Base-by-base conservation (phyloP, 805 yeast species). In the Candida maesae region DNA sequence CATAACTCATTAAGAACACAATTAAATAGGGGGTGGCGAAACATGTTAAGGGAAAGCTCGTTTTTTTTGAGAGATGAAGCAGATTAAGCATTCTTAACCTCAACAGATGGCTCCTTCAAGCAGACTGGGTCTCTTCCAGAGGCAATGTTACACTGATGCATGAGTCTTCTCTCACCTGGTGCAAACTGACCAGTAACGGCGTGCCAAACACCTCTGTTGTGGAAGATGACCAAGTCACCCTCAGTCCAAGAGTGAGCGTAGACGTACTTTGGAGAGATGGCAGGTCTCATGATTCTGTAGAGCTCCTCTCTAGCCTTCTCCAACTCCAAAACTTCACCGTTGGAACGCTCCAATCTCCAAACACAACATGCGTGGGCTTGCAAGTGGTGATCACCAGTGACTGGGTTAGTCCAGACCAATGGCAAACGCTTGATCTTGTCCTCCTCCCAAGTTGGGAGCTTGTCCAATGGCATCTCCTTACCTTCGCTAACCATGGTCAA, bases 101-200 rank as follows among this genome's bases (percentile, higher is more conserved):
- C 47, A 8, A 15, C 19, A 6, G 44, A 36, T 12, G 49, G 42
- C 33, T 36, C 45, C 39, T 49, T 50, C 15, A 45, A 52, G 46
- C 59, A 53, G 6, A 65, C 59, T 3, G 95, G 95, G 56, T 84
- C 91, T 13, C 58, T 50, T 8, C 88, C 90, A 57, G 87, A 77
- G 16, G 96, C 95, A 60, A 88, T 84, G 66, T 88, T 88, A 66
- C 96, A 88, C 67, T 88, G 96, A 59, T 88, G 96, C 95, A 88
- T 87, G 58, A 88, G 70, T 63, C 96, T 76, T 55, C 76, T 78
- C 58, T 87, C 93, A 35, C 83, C 86, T 15, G 74, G 73, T 15
- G 76, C 80, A 64, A 88, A 82, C 63, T 87, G 95, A 38, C 96
- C 95, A 13, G 95, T 87, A 24, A 88, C 96, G 2, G 91, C 79